Base-by-base conservation (phyloP, 306 rosid genomes). In the Medicago lupulina region DNA sequence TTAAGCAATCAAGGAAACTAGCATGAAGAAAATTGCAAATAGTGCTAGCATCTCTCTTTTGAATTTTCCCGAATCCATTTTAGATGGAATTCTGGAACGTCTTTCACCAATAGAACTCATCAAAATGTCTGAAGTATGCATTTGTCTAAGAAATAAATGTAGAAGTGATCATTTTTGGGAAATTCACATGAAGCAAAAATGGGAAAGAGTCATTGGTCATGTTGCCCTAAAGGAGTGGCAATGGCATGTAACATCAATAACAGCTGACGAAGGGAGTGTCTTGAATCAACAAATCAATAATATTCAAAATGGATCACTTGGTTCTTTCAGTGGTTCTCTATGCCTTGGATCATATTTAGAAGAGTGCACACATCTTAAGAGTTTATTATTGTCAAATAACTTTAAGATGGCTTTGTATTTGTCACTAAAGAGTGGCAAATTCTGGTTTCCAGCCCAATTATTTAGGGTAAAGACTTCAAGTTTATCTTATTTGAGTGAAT, bases 391-490 rank as follows among this genome's bases (percentile, higher is more conserved):
- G 61, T 67, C 87, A 8, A 73, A 76, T 60, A 63, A 70, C 70
- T 70, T 80, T 14, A 62, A 85, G 85, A 84, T 85, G 87, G 67
- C 87, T 71, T 78, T 85, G 80, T 89, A 87, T 84, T 80, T 87
- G 17, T 82, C 89, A 53, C 88, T 90, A 28, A 84, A 89, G 75
- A 73, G 47, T 73, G 95, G 93, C 51, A 75, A 72, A 69, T 80
- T 90, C 41, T 90, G 95, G 95, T 93, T 93, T 64, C 95, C 97
- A n/a, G 91, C 85, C 67, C 95, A 93, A 84, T 80, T 89, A 55
- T 89, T 81, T 70, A 87, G 83, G 96, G 90, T 80, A 73, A 66
- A 31, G 8, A 11, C 31, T n/a, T n/a, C n/a, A n/a, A n/a, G n/a
- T n/a, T n/a, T n/a, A n/a, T n/a, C n/a, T n/a, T n/a, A n/a, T n/a